Evolutionary conservation across 2,329 filamentous ascomycete species (phyloP), one percentile per base, ranked within the genome.

Genomic region (Curvularia verruculosa): DNA sequence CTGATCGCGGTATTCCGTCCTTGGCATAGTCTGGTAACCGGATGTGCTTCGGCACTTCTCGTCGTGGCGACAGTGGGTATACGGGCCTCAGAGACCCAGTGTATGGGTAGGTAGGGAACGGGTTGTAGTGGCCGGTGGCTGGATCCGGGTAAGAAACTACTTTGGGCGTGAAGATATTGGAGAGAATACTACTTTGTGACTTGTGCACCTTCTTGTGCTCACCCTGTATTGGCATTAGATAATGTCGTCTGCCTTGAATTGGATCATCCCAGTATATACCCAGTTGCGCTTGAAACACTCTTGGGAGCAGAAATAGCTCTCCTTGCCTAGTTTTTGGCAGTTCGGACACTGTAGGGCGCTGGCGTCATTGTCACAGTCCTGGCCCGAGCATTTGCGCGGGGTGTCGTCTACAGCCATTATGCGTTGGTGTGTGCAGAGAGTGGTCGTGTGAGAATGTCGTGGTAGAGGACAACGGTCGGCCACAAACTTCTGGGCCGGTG

Each of bases 221-320:
- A 76, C 81, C 82, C 93, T 97, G 71, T 50, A 18, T 54, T 43
- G 36, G 45, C 28, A 58, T 74, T 68, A 74, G 70, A 58, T 50
- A 46, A 49, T 53, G 48, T 61, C 49, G 40, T 47, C 54, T 58
- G 54, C 46, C 56, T 28, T 40, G 21, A 47, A 43, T 10, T 40
- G 49, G 45, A 21, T 24, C n/a, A 46, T 64, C 57, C 63, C 64
- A 67, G 56, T 65, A 67, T 66, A 69, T 87, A 98, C 95, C 95
- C 95, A 99, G 82, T 92, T 99, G 78, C 88, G 89, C 84, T 97
- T 98, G 81, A 99, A 99, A 83, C 95, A 99, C 69, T 98, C 95
- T 78, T 99, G 95, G 26, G 92, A 92, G 82, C 95, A 99, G 81
- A 98, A 99, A 80, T 88, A 97, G 81, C 92, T 96, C 72, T 95